A percentile compares a stretch with the other conserved stretches of the same genome.
These are phyloP conservation scores for Ustilago loliicola DNA, from an alignment of 1,284 basidiomycete genomes.

Conservation along the genomic window DNA sequence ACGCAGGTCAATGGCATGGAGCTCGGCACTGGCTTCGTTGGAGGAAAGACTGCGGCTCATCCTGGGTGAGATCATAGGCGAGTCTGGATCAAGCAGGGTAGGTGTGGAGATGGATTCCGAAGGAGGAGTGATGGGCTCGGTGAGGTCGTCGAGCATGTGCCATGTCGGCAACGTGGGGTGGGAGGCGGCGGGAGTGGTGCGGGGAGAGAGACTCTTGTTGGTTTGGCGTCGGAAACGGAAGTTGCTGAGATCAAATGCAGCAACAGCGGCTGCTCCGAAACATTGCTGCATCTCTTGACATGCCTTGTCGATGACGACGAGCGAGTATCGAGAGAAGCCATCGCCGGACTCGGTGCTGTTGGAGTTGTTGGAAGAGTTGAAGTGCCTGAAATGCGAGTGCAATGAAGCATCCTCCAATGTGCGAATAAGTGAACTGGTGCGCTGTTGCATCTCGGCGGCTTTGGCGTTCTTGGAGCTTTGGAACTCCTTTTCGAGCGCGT, in stretches of 20 bases:
- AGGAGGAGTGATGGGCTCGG: conserved; percentile 33
- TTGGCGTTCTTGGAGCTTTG: conserved; percentile 39
- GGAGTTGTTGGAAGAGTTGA: conserved; percentile 18
- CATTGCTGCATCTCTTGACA: conserved; percentile 36
- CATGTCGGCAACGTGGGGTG: conserved; percentile 20
- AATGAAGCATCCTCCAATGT: conserved; percentile 38
- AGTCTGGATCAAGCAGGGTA: conserved; percentile 26
- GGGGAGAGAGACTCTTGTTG: conserved; percentile 21
- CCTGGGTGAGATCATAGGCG: conserved; percentile 34
- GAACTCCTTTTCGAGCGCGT: conserved; percentile 56
- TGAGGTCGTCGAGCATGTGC: conserved; percentile 23
- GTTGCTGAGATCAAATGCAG: conserved; percentile 42
- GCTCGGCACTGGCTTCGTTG: neutral
- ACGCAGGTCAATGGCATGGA: conserved; percentile 27
- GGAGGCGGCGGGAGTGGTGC: conserved; percentile 20
- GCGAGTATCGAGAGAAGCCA: conserved; percentile 29
- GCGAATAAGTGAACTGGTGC: conserved; percentile 36
- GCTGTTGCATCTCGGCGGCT: conserved; percentile 48
- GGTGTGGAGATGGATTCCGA: conserved; percentile 27
- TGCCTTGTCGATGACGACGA: conserved; percentile 33
- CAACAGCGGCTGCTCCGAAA: conserved; percentile 38
- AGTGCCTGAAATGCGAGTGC: conserved; percentile 16
- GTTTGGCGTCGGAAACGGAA: conserved; percentile 28
- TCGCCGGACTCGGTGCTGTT: conserved; percentile 24
- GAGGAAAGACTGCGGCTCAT: conserved; percentile 39